phyloP scores from a whole-genome alignment of 805 yeast genomes.

The Ogataea nitratoaversa region DNA sequence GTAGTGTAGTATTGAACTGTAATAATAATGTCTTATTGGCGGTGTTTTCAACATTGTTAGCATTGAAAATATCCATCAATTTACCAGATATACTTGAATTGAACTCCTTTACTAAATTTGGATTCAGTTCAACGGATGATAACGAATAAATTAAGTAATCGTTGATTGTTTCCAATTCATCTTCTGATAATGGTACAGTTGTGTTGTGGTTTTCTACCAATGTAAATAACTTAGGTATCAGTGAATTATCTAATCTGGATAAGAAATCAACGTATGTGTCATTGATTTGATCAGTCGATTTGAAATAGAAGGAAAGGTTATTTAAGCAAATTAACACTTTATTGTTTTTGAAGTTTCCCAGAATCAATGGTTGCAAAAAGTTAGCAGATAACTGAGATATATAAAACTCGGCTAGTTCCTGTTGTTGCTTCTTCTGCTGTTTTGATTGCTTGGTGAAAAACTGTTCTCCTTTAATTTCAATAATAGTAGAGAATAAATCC shows the following conservation, averaged over 20 bases:
- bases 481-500: slow-evolving; percentile 71
- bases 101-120: slow-evolving; percentile 2
- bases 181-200: neutral
- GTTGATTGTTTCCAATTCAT: slow-evolving; percentile 14
- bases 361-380: slow-evolving; percentile 37
- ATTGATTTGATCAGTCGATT: slow-evolving; percentile 25
- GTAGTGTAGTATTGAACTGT: slow-evolving; percentile 18
- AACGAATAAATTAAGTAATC: slow-evolving; percentile 17
- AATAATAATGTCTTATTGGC: slow-evolving; percentile 5
- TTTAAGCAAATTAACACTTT: slow-evolving; percentile 65
- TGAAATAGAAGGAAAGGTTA: slow-evolving; percentile 47
- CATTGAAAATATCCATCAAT: slow-evolving; percentile 5
- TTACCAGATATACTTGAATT: neutral
- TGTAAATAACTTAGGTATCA: slow-evolving; percentile 7
- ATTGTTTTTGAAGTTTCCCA: slow-evolving; percentile 43
- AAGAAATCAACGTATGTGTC: slow-evolving; percentile 10
- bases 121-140: slow-evolving; percentile 11
- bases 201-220: slow-evolving; percentile 5
- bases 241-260: slow-evolving; percentile 8
- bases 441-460: neutral
- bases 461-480: slow-evolving; percentile 45
- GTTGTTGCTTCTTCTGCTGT: slow-evolving; percentile 17
- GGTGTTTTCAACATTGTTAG: neutral
- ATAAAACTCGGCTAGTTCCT: slow-evolving; percentile 17
- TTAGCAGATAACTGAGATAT: slow-evolving; percentile 11